phyloP scores from a whole-genome alignment of 2,329 filamentous ascomycete genomes.

The Trichoderma oligosporum region DNA sequence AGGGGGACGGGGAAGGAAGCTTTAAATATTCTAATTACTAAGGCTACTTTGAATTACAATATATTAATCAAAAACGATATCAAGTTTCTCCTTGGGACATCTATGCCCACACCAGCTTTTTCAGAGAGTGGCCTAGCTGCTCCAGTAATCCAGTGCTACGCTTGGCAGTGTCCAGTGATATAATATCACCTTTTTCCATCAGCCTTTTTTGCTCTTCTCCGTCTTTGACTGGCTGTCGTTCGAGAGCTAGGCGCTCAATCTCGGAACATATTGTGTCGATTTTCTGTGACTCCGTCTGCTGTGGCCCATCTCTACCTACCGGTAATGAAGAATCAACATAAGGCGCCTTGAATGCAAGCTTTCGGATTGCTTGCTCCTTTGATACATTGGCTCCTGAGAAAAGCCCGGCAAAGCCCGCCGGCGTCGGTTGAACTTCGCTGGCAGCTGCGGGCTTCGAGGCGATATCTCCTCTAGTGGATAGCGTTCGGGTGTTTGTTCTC shows the following conservation, averaged over 20 bases:
- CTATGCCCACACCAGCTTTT: constrained; percentile 84
- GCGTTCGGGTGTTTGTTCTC: constrained; percentile 79
- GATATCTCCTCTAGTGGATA: constrained; percentile 52
- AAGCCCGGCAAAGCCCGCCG: constrained; percentile 40
- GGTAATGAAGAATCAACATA: constrained; percentile 52
- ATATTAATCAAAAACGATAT: background rate
- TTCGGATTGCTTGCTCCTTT: constrained; percentile 35
- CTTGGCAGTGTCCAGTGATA: constrained; percentile 79
- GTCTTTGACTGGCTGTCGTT: constrained; percentile 41
- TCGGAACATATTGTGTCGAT: constrained; percentile 67
- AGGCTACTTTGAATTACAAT: background rate
- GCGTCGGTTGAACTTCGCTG: constrained; percentile 23
- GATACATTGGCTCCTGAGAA: constrained; percentile 36
- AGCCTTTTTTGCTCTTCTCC: constrained; percentile 45
- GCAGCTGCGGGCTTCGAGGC: constrained; percentile 26
- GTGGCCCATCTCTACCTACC: constrained; percentile 47
- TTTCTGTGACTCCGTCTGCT: constrained; percentile 53
- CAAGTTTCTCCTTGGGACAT: background rate
- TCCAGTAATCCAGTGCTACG: constrained; percentile 83
- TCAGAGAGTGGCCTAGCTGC: constrained; percentile 82
- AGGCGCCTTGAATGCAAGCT: constrained; percentile 54
- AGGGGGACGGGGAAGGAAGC: no score
- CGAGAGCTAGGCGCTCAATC: constrained; percentile 64
- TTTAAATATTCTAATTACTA: background rate
- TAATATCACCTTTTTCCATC: constrained; percentile 64